Evolutionary conservation across 306 rosid genomes (phyloP).

Genomic region (Neltuma alba): DNA sequence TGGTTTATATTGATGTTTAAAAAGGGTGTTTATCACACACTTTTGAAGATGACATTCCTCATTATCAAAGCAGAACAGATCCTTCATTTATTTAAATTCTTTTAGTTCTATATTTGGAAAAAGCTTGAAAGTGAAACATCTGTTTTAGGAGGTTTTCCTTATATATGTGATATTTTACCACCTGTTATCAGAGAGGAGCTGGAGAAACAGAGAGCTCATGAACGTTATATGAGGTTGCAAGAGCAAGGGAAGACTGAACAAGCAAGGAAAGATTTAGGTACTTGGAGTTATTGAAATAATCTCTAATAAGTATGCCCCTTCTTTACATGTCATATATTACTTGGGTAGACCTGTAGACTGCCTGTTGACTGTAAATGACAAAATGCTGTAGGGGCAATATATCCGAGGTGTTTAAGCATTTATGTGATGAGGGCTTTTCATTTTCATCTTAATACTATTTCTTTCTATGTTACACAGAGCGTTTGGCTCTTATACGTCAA

Average conservation of each 20-base stretch:
- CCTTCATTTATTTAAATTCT: neutral
- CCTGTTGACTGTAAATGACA: too few species aligned
- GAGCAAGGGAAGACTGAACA: constrained; percentile 96
- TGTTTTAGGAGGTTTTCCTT: constrained; percentile 2
- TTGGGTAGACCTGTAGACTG: neutral
- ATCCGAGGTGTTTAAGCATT: neutral
- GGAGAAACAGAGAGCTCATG: constrained; percentile 87
- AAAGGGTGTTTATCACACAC: neutral
- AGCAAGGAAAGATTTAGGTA: constrained; percentile 93
- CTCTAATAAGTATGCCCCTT: constrained; percentile 2
- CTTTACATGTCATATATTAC: neutral
- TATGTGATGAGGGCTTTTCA: neutral
- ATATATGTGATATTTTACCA: neutral
- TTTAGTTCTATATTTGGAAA: constrained; percentile 1
- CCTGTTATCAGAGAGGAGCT: constrained; percentile 72
- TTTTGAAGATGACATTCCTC: neutral
- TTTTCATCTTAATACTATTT: neutral
- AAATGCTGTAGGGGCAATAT: neutral
- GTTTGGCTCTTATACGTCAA: constrained; percentile 80
- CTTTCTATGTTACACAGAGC: constrained; percentile 52
- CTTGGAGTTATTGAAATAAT: constrained; percentile 24
- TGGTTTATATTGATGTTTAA: neutral
- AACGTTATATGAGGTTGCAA: constrained; percentile 83
- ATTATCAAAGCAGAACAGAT: neutral
- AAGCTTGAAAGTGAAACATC: constrained; percentile 22